Conservation (phyloP, 352 stramenopile species). For the Blastocystis hominis region DNA sequence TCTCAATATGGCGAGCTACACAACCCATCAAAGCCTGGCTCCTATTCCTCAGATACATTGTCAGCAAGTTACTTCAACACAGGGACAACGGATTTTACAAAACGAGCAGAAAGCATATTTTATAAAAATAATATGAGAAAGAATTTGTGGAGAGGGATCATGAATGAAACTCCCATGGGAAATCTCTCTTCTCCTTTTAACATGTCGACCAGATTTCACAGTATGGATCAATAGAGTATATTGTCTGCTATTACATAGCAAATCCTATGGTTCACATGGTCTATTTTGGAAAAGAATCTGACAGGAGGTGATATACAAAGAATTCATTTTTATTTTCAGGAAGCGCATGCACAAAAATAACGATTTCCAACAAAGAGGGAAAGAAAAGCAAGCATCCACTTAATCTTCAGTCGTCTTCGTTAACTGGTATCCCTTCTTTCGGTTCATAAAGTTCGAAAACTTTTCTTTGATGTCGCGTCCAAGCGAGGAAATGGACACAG, state of each 20-base stretch:
- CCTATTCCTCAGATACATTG: neutral
- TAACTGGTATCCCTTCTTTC: neutral
- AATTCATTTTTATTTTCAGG: no score
- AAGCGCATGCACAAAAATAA: no score
- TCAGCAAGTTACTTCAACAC: neutral
- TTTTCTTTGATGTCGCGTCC: neutral
- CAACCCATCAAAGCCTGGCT: conserved; percentile 9
- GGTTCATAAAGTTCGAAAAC: neutral
- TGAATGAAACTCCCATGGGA: neutral
- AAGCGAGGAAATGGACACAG: neutral
- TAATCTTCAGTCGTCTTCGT: conserved; percentile 5
- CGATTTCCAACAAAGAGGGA: no score
- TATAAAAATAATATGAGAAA: no score
- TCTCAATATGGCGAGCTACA: conserved; percentile 49
- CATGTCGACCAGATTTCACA: neutral
- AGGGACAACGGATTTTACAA: neutral
- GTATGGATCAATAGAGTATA: no score
- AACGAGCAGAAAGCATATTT: neutral
- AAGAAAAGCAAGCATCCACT: no score
- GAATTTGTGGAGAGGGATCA: no score
- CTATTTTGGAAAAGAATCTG: no score
- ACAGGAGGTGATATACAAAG: no score
- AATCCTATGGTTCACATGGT: no score
- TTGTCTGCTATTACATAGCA: no score
- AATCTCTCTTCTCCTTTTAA: neutral